Conservation (phyloP, 1,284 basidiomycete species). For the Cerioporus squamosus region DNA sequence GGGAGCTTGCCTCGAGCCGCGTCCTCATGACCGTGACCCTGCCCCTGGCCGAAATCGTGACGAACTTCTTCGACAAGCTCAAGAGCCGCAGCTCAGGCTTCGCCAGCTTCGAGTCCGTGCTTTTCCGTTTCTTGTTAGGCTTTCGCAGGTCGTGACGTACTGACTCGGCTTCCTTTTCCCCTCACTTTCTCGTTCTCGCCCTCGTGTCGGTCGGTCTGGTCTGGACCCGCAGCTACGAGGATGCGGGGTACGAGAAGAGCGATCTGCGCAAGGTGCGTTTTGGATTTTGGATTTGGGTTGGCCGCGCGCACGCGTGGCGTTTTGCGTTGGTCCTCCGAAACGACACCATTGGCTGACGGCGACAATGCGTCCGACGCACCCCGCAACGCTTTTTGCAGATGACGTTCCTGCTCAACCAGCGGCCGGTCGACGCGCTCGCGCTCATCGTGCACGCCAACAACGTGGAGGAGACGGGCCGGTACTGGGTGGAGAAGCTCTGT, state of each 20-base stretch:
- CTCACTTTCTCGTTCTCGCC: neutral
- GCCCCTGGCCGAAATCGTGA: constrained; percentile 91
- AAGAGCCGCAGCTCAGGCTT: constrained; percentile 92
- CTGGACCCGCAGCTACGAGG: constrained; percentile 72
- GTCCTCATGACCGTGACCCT: constrained; percentile 82
- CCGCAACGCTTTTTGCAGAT: constrained; percentile 51
- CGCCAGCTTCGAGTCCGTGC: constrained; percentile 86
- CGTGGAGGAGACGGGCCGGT: constrained; percentile 72
- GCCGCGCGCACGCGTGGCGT: no score
- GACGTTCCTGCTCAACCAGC: constrained; percentile 85
- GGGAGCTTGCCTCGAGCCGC: constrained; percentile 38
- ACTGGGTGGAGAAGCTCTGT: constrained; percentile 93
- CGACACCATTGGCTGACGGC: neutral
- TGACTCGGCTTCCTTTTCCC: constrained; percentile 7
- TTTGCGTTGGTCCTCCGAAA: no score
- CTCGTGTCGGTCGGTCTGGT: neutral
- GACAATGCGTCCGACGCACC: neutral
- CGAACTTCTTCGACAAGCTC: constrained; percentile 91
- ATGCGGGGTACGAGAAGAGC: constrained; percentile 83
- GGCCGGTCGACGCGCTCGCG: constrained; percentile 91
- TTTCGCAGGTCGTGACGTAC: constrained; percentile 1
- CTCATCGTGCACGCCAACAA: constrained; percentile 83
- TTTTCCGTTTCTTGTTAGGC: neutral
- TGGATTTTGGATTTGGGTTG: neutral
- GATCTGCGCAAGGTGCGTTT: constrained; percentile 77